Evolutionary conservation across 768 basidiomycete genomes (phyloP).

Genomic region (Termitomyces titanicus): DNA sequence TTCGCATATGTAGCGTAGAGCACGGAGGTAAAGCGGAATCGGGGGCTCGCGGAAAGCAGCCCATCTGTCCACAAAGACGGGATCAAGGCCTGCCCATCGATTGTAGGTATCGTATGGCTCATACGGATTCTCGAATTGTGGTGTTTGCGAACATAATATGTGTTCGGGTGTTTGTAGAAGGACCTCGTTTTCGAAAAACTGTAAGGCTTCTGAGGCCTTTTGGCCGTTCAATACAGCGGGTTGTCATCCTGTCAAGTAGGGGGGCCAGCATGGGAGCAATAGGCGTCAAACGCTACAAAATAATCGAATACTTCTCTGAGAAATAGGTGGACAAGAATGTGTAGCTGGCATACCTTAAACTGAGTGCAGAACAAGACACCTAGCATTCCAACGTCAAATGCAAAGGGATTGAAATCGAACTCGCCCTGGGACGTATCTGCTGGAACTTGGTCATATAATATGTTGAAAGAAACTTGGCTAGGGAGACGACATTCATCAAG

Average conservation of each 20-base stretch:
- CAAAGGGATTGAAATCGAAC: constrained; percentile 10
- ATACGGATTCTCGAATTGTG: background rate
- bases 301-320: too few relatives aligned
- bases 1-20: background rate
- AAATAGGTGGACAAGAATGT: too few relatives aligned
- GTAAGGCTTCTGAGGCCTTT: constrained; percentile 21
- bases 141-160: background rate
- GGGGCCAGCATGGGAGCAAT: constrained; percentile 13
- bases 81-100: constrained; percentile 16
- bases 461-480: background rate
- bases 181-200: constrained; percentile 17
- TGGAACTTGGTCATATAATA: background rate
- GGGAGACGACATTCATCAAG: constrained; percentile 10
- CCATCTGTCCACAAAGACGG: constrained; percentile 16
- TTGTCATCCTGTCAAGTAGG: constrained; percentile 24
- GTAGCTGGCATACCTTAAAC: constrained; percentile 8
- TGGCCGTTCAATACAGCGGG: constrained; percentile 18
- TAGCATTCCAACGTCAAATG: constrained; percentile 13
- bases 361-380: constrained; percentile 8
- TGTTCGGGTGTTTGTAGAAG: too few relatives aligned
- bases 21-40: background rate
- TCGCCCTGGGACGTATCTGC: constrained; percentile 20
- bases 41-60: constrained; percentile 15
- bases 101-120: background rate
- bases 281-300: too few relatives aligned